Percentiles rank a stretch among this genome's conserved stretches.
Conservation (phyloP, 2,329 filamentous ascomycete species). For the Neonectria ditissima region DNA sequence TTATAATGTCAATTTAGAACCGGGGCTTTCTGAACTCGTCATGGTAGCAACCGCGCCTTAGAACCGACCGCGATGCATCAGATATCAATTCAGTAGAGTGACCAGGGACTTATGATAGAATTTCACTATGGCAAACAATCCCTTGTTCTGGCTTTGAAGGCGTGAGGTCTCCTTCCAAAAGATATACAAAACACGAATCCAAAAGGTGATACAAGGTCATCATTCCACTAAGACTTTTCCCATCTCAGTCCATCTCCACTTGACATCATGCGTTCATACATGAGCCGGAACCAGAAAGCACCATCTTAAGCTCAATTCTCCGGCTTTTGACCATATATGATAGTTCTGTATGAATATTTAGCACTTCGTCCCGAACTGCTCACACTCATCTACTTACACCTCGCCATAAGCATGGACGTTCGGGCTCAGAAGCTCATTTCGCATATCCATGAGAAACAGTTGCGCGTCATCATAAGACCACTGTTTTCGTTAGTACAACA, state of each 20-base stretch:
- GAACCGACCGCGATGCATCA: too few species aligned
- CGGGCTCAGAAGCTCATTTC: constrained; percentile 24
- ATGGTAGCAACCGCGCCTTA: too few species aligned
- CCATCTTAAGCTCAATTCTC: neutral
- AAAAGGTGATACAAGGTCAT: neutral
- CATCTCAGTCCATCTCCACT: neutral
- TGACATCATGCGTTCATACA: neutral
- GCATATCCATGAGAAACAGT: constrained; percentile 24
- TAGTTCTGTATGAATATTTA: neutral
- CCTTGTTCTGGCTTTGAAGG: too few species aligned
- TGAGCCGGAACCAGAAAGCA: neutral
- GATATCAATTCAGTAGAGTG: too few species aligned
- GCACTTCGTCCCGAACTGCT: neutral
- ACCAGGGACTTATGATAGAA: too few species aligned
- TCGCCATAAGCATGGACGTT: constrained; percentile 20
- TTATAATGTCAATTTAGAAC: too few species aligned
- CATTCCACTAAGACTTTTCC: neutral
- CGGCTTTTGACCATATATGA: constrained; percentile 3
- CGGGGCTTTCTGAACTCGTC: too few species aligned
- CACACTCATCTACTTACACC: constrained; percentile 6
- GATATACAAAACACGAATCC: too few species aligned
- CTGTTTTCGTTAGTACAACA: neutral
- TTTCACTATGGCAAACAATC: too few species aligned
- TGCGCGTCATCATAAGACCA: constrained; percentile 26
- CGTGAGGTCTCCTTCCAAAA: too few species aligned